phyloP scores from a whole-genome alignment of 129 eudicot genomes.

The Cynara cardunculus region DNA sequence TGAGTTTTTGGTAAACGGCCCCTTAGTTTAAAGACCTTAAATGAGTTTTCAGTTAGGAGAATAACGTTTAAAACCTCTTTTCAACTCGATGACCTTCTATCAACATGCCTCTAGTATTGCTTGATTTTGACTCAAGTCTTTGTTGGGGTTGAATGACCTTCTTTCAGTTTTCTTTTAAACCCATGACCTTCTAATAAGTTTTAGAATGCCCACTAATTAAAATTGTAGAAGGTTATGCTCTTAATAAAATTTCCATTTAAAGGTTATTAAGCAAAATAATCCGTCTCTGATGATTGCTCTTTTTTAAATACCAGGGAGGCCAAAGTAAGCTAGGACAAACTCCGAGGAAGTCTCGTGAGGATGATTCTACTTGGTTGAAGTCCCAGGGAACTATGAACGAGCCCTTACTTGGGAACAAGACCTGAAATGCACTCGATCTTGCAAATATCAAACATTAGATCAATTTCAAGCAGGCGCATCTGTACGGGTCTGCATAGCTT shows the following conservation, averaged over 20 bases:
- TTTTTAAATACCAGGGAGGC: conserved; percentile 37
- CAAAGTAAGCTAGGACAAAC: conserved; percentile 44
- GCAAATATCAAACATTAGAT: background rate
- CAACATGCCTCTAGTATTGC: too few relatives aligned
- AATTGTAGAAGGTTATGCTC: too few relatives aligned
- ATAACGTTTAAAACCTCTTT: background rate
- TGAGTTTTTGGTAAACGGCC: too few relatives aligned
- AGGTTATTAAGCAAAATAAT: background rate
- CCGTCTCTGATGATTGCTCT: background rate
- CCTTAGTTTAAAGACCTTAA: too few relatives aligned
- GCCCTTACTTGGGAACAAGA: conserved; percentile 29
- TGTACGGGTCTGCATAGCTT: background rate
- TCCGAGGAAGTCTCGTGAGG: conserved; percentile 39
- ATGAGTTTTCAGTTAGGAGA: background rate
- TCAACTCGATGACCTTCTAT: too few relatives aligned
- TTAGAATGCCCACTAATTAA: background rate
- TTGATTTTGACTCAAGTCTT: too few relatives aligned
- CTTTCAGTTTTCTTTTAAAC: background rate
- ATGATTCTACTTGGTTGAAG: conserved; percentile 29
- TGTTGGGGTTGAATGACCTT: too few relatives aligned
- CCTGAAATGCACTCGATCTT: conserved; percentile 11
- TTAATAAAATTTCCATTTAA: too few relatives aligned
- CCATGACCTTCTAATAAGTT: background rate
- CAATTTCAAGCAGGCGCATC: background rate
- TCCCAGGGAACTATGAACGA: conserved; percentile 26